phyloP scores from a whole-genome alignment of 2,329 filamentous ascomycete genomes.

The Alternaria hordeiaustralica region DNA sequence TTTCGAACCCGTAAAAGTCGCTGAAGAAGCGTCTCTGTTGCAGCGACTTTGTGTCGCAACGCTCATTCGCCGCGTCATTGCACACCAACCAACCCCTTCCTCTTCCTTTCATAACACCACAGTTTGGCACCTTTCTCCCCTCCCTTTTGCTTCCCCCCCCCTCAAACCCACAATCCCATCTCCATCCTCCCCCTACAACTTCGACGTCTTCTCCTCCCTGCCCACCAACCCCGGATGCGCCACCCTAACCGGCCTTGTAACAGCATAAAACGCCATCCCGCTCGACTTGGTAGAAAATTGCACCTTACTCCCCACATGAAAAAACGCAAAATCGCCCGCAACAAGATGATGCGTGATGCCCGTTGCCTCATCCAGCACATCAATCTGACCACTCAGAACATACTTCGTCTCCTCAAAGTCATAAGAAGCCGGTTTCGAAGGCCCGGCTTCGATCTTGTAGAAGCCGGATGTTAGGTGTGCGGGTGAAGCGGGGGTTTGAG shows the following conservation, averaged over 20 bases:
- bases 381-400: constrained; percentile 25
- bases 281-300: constrained; percentile 25
- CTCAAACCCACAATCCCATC: no score
- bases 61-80: neutral
- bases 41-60: neutral
- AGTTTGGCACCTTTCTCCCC: neutral
- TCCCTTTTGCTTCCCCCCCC: neutral
- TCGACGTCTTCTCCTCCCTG: constrained; percentile 15
- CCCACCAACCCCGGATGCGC: constrained; percentile 19
- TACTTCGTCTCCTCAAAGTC: constrained; percentile 29
- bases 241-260: constrained; percentile 20
- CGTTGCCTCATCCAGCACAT: constrained; percentile 25
- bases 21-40: neutral
- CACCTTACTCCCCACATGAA: constrained; percentile 25
- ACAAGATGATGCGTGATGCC: constrained; percentile 26
- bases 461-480: constrained; percentile 27
- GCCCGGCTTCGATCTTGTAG: constrained; percentile 28
- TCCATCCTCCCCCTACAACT: constrained; percentile 3
- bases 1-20: neutral
- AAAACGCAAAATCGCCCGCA: constrained; percentile 29
- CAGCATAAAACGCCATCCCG: constrained; percentile 28
- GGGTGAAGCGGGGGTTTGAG: constrained; percentile 18
- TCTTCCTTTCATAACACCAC: neutral
- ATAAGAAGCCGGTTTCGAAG: constrained; percentile 20
- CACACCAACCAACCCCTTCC: neutral